These are phyloP conservation scores for Botrytis byssoidea DNA, from an alignment of 2,329 filamentous ascomycete genomes.

Conservation along the genomic window DNA sequence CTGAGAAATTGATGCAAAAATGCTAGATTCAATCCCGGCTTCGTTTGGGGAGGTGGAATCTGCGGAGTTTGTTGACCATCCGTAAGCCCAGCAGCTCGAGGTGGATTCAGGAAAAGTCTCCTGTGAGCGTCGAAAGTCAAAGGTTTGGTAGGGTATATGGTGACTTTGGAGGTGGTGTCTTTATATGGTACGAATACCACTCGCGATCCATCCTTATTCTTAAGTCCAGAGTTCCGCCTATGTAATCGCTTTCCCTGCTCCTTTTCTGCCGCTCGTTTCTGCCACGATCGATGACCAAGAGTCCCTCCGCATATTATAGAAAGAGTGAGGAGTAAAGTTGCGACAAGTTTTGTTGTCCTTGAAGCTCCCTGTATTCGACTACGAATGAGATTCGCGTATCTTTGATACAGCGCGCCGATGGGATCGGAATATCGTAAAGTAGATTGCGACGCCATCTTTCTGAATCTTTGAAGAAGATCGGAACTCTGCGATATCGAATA, in stretches of 20 bases:
- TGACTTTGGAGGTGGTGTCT: constrained; percentile 82
- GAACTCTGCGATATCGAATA: constrained; percentile 8
- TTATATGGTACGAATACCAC: constrained; percentile 96
- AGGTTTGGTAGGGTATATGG: constrained; percentile 84
- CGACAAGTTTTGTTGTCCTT: constrained; percentile 68
- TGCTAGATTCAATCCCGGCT: constrained; percentile 89
- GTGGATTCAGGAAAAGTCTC: constrained; percentile 87
- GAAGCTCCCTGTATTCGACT: constrained; percentile 62
- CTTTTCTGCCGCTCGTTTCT: constrained; percentile 68
- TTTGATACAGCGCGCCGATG: constrained; percentile 61
- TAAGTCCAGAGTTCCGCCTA: constrained; percentile 86
- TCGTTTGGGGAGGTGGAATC: constrained; percentile 85
- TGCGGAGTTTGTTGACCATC: constrained; percentile 60
- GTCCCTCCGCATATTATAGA: constrained; percentile 78
- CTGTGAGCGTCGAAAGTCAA: constrained; percentile 96
- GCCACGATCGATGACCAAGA: constrained; percentile 77
- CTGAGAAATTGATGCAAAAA: constrained; percentile 97
- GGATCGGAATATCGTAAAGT: constrained; percentile 73
- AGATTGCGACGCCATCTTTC: constrained; percentile 81
- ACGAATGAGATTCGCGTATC: constrained; percentile 54
- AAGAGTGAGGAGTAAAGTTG: constrained; percentile 70
- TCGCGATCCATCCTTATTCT: constrained; percentile 90
- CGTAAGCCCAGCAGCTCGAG: constrained; percentile 73
- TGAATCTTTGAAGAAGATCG: background rate
- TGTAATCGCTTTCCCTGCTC: constrained; percentile 81